Conservation (phyloP, 2,329 filamentous ascomycete genomes). For the Epichloe aotearoae region DNA sequence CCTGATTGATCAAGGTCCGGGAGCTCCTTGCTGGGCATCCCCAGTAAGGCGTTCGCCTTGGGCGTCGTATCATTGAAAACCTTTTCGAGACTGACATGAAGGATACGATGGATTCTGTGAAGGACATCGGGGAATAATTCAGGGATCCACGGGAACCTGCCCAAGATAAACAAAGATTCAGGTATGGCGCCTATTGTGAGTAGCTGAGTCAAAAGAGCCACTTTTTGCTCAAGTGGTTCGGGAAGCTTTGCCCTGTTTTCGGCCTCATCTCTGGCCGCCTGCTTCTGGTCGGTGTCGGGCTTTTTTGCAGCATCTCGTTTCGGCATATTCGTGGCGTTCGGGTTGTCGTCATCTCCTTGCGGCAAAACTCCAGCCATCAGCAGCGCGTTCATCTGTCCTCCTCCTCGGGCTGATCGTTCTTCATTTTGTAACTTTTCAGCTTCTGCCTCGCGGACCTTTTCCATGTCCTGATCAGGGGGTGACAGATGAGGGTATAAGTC, state of each 20-base stretch:
- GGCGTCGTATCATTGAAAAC: conserved; percentile 43
- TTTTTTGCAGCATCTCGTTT: conserved; percentile 42
- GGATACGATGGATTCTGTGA: conserved; percentile 68
- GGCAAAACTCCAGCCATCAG: conserved; percentile 75
- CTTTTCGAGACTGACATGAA: conserved; percentile 69
- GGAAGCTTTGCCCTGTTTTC: conserved; percentile 42
- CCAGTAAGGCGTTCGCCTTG: conserved; percentile 14
- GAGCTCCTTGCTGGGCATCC: conserved; percentile 31
- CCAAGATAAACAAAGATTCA: conserved; percentile 83
- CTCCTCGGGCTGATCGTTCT: conserved; percentile 58
- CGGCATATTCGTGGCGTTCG: conserved; percentile 23
- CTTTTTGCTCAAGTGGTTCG: conserved; percentile 78
- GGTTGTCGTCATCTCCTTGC: conserved; percentile 55
- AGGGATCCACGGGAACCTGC: conserved; percentile 83
- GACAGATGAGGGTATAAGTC: conserved; percentile 90
- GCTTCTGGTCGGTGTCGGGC: conserved; percentile 38
- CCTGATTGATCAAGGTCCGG: conserved; percentile 49
- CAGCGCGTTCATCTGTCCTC: conserved; percentile 66
- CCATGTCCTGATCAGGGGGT: conserved; percentile 76
- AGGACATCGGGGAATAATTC: conserved; percentile 74
- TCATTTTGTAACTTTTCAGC: conserved; percentile 66
- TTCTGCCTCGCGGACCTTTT: conserved; percentile 53
- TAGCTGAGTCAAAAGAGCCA: conserved; percentile 68
- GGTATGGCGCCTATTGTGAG: conserved; percentile 86
- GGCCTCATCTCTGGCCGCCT: conserved; percentile 24